Evolutionary conservation across 225 moss, liverwort and hornwort species (phyloP), one percentile per base, ranked within the genome.

Genomic region (Lunularia cruciata): DNA sequence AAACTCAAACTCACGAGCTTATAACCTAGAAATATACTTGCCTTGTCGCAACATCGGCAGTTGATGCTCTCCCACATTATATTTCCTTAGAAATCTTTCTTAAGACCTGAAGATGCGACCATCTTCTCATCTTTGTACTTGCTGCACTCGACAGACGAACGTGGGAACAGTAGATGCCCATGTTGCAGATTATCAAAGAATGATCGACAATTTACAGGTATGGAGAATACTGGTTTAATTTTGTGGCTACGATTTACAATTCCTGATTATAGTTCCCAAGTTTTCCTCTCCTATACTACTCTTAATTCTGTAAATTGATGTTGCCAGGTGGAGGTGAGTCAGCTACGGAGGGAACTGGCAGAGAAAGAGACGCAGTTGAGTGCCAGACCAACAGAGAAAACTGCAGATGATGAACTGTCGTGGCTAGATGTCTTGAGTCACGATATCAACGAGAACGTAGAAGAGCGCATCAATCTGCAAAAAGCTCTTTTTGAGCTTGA

Each of bases 131-230:
- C 48, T 43, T 62, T 36, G 27, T 23, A 27, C 33, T 22, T 38
- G 30, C 56, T 54, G 13, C 67, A 62, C 45, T 67, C 69, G 83
- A 83, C 90, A 90, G 91, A 85, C 83, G 55, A 88, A 88, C 75
- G 71, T 86, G 14, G 91, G 91, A 52, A 91, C 88, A 22, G 88
- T 91, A 79, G 91, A 91, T 74, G 91, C 91, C 61, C 91, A 91
- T 73, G 91, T 91, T 69, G 88, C 88, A 63, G 91, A 91, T 76
- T 91, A 91, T 72, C 91, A 91, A 75, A 81, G 85, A 62, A 88
- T 91, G 91, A 91, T 91, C 37, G 91, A 91, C 65, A 91, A 85
- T 73, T 81, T 91, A 38, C 90, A 90, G 85, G 90, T 90, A 85
- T 55, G 8, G 28, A n/a, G 1, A 19, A 9, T 33, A 57, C 16